Conservation (phyloP, 1,284 basidiomycete genomes). For the Dichomitus squalens region DNA sequence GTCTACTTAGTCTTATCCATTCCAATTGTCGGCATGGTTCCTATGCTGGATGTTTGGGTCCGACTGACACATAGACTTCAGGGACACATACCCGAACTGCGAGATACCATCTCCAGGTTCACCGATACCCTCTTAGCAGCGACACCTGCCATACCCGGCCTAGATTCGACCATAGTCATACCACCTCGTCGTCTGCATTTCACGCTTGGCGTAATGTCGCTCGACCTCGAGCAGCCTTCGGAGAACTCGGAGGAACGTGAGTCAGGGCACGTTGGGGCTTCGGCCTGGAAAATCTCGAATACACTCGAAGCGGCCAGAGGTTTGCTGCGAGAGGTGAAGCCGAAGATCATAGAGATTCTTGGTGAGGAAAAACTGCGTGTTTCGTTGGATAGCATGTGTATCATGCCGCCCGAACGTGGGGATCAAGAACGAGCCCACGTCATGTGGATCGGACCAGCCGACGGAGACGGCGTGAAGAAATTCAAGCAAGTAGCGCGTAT, state of each 20-base stretch:
- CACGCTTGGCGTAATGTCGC: slow-evolving; percentile 71
- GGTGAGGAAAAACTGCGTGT: slow-evolving; percentile 38
- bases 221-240: slow-evolving; percentile 29
- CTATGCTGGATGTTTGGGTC: neutral
- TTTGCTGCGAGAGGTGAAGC: slow-evolving; percentile 49
- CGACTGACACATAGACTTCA: slow-evolving; percentile 25
- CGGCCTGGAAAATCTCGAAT: neutral
- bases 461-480: slow-evolving; percentile 27
- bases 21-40: slow-evolving; percentile 15
- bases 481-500: slow-evolving; percentile 46
- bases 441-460: slow-evolving; percentile 55
- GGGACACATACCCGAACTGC: slow-evolving; percentile 54
- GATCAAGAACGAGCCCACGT: slow-evolving; percentile 52
- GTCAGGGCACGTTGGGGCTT: neutral
- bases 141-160: slow-evolving; percentile 48
- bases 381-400: slow-evolving; percentile 50
- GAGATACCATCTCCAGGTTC: slow-evolving; percentile 44
- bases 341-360: slow-evolving; percentile 40
- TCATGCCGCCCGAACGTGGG: slow-evolving; percentile 49
- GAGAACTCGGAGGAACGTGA: neutral
- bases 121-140: slow-evolving; percentile 43
- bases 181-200: slow-evolving; percentile 65
- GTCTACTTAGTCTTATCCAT: slow-evolving; percentile 26
- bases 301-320: slow-evolving; percentile 49
- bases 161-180: slow-evolving; percentile 61